phyloP scores from a whole-genome alignment of 768 basidiomycete genomes.

The Lactarius indigo region DNA sequence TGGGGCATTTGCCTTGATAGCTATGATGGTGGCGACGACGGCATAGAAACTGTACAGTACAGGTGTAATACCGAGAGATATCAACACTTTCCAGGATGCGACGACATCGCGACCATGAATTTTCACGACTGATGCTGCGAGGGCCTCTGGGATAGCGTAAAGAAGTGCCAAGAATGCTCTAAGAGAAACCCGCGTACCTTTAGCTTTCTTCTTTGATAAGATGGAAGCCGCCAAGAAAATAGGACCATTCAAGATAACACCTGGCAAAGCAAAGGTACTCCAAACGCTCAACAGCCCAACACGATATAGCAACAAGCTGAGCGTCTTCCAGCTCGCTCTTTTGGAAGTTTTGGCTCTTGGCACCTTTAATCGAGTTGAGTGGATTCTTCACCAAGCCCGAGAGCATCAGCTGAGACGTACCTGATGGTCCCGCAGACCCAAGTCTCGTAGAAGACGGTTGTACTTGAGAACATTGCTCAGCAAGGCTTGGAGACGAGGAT shows the following conservation, averaged over 20 bases:
- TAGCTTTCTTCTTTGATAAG: conserved; percentile 81
- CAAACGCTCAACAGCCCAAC: conserved; percentile 72
- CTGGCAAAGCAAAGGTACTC: conserved; percentile 82
- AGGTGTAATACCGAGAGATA: conserved; percentile 84
- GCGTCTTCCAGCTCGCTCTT: conserved; percentile 78
- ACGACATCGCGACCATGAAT: conserved; percentile 90
- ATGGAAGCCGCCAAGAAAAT: conserved; percentile 93
- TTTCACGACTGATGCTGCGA: conserved; percentile 92
- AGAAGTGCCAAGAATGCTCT: background rate
- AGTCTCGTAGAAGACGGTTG: conserved; percentile 79
- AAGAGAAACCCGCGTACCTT: conserved; percentile 46
- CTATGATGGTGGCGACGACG: conserved; percentile 66
- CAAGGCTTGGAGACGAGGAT: conserved; percentile 79
- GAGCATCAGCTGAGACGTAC: conserved; percentile 36
- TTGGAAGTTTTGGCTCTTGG: conserved; percentile 58
- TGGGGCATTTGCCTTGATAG: conserved; percentile 61
- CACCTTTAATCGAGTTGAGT: conserved; percentile 46
- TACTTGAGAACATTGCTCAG: conserved; percentile 80
- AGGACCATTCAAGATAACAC: conserved; percentile 85
- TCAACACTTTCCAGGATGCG: conserved; percentile 94
- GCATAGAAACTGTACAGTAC: conserved; percentile 83
- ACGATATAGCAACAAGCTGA: conserved; percentile 81
- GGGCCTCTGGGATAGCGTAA: conserved; percentile 62
- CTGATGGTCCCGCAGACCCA: conserved; percentile 93
- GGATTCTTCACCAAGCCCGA: conserved; percentile 8